These are phyloP conservation scores for Apiospora saccharicola DNA, from an alignment of 2,329 filamentous ascomycete species.

Conservation along the genomic window DNA sequence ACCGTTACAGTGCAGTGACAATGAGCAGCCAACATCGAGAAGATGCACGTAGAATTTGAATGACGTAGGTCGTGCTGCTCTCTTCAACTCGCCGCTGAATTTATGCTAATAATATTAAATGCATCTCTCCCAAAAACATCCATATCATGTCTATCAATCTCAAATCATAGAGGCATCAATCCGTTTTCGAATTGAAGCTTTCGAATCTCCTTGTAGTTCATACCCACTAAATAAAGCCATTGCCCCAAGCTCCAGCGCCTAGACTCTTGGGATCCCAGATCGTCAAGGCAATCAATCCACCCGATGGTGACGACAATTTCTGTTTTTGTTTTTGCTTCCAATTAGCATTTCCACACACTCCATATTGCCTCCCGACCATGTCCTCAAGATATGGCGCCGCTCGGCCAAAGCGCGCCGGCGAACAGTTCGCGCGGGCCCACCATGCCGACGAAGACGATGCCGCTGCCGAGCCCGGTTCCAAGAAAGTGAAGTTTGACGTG, in stretches of 20 bases:
- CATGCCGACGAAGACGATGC: constrained; percentile 61
- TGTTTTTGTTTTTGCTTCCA: not conserved
- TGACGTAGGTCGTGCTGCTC: not conserved
- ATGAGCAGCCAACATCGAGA: not conserved
- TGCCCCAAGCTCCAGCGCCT: constrained; percentile 18
- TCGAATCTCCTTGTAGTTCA: not conserved
- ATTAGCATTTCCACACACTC: not conserved
- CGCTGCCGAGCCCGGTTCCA: constrained; percentile 58
- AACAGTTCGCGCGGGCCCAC: constrained; percentile 80
- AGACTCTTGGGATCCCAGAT: constrained; percentile 6
- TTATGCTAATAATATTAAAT: not conserved
- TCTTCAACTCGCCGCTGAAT: not conserved
- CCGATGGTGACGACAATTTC: constrained; percentile 13
- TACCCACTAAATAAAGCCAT: constrained; percentile 14
- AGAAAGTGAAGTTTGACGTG: constrained; percentile 91
- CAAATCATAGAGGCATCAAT: not conserved
- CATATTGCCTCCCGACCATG: constrained; percentile 46
- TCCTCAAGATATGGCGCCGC: constrained; percentile 69
- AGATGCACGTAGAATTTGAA: not conserved
- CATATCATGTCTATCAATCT: not conserved
- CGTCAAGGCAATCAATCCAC: constrained; percentile 11
- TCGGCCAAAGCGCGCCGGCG: constrained; percentile 83
- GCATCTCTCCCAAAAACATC: not conserved
- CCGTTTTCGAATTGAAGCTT: not conserved
- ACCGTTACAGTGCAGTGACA: not conserved